Evolutionary conservation across 441 rosid species (phyloP).

Genomic region (Bocquillonia castaneifolia): DNA sequence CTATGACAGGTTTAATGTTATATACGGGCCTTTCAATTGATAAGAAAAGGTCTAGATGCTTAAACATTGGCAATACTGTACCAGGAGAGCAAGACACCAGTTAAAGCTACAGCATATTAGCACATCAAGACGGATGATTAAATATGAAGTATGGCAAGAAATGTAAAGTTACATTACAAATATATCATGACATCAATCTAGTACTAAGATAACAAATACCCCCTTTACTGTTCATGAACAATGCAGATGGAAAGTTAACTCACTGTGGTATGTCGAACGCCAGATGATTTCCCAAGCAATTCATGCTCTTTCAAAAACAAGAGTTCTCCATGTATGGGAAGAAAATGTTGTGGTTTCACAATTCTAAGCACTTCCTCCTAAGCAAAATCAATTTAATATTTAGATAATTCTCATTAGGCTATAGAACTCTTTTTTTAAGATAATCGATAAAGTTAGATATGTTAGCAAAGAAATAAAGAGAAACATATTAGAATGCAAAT

Average conservation of each 20-base stretch:
- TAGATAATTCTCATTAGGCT: background rate
- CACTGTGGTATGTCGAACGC: conserved; percentile 86
- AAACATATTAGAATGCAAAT: background rate
- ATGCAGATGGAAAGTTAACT: conserved; percentile 26
- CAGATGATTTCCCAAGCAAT: conserved; percentile 85
- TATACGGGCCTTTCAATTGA: background rate
- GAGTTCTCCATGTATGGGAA: conserved; percentile 96
- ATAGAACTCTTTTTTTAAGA: background rate
- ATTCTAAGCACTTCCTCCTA: conserved; percentile 95
- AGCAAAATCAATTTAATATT: conserved; percentile 24
- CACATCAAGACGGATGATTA: background rate
- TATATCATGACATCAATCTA: background rate
- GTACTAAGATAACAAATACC: background rate
- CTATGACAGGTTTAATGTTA: background rate
- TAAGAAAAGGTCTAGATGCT: background rate
- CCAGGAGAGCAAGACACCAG: too few species aligned
- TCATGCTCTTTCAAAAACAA: conserved; percentile 96
- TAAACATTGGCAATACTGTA: background rate
- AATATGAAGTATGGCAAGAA: background rate
- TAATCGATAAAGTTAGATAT: background rate
- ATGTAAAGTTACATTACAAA: background rate
- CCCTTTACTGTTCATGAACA: background rate
- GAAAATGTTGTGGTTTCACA: conserved; percentile 94
- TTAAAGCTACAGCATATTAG: background rate
- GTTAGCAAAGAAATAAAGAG: background rate